Evolutionary conservation across 2,329 filamentous ascomycete genomes (phyloP), one percentile per base, ranked within the genome.

Genomic region (Monilinia laxa): DNA sequence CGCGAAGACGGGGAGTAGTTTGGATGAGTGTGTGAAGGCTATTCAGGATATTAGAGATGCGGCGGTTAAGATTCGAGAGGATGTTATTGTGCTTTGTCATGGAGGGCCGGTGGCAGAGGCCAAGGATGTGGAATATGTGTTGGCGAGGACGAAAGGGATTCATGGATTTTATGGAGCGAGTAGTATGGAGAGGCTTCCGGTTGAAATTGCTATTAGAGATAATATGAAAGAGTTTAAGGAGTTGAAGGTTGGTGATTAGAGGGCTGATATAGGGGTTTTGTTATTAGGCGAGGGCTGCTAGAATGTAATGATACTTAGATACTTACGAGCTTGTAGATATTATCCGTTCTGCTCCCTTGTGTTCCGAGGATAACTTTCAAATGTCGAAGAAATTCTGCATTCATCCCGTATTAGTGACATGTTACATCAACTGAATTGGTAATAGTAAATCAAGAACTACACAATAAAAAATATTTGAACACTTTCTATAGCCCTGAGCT

Each of bases 141-240:
- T 91, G 40, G 80, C 79, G 28, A 78, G 83, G 70, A 88, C 86
- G 0, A 82, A 80, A 51, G 88, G 87, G 0, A 79, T 90, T n/a
- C 87, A 90, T 77, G 88, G 89, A 0, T 91, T 91, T 75, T 90
- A 87, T 72, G 89, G 88, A 0, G 89, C 88, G 14, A 90, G 87
- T 69, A 86, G 84, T 64, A 89, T 91, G 85, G 88, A 91, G 76
- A 79, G 88, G 54, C 76, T 90, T 69, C 88, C 88, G 0, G 88
- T 90, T 14, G 88, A 90, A 74, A 79, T 83, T 67, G 88, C 88
- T 0, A 89, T 91, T 66, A 85, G 81, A 60, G 80, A 82, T 62
- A 84, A 84, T 54, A 84, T 84, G 4, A 80, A 79, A 70, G 77
- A 79, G 20, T 88, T 87, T 74, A 87, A 87, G 38, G 56, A 55